phyloP scores from a whole-genome alignment of 2,329 filamentous ascomycete genomes.

The Monosporascus ibericus region DNA sequence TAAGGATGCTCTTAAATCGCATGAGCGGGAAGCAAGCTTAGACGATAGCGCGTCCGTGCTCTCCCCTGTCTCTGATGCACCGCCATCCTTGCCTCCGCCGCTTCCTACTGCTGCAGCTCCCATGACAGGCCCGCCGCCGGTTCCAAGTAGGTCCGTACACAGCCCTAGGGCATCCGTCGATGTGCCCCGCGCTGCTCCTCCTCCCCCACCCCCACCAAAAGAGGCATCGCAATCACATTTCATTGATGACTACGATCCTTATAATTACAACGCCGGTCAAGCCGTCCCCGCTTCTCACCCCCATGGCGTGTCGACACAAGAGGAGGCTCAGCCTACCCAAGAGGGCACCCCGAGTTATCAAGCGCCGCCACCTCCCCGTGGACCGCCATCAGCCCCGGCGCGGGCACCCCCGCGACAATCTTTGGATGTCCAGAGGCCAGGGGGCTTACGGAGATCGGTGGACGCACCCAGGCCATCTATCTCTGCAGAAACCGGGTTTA shows the following conservation, averaged over 20 bases:
- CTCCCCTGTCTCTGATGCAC: conserved; percentile 43
- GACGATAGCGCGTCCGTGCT: conserved; percentile 62
- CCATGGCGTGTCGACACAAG: conserved; percentile 31
- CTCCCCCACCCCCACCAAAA: conserved; percentile 52
- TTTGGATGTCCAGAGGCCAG: conserved; percentile 53
- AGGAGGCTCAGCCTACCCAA: conserved; percentile 43
- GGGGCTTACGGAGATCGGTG: conserved; percentile 55
- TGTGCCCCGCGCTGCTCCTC: conserved; percentile 62
- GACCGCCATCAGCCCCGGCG: conserved; percentile 33
- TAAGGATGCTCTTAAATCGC: conserved; percentile 84
- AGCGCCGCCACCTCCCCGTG: conserved; percentile 39
- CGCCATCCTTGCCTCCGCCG: conserved; percentile 48
- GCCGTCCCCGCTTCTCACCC: conserved; percentile 23
- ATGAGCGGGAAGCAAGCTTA: conserved; percentile 68
- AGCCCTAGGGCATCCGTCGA: conserved; percentile 59
- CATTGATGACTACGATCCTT: conserved; percentile 67
- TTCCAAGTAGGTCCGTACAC: conserved; percentile 53
- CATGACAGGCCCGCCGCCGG: conserved; percentile 56
- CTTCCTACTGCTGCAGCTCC: conserved; percentile 49
- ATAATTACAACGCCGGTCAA: conserved; percentile 42
- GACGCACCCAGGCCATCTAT: conserved; percentile 69
- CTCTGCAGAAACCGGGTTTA: conserved; percentile 68
- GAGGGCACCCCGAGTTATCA: conserved; percentile 40
- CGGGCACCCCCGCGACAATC: conserved; percentile 49
- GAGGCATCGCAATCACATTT: conserved; percentile 35